Conservation (phyloP, 805 yeast genomes). For the Pichia pseudocactophila region DNA sequence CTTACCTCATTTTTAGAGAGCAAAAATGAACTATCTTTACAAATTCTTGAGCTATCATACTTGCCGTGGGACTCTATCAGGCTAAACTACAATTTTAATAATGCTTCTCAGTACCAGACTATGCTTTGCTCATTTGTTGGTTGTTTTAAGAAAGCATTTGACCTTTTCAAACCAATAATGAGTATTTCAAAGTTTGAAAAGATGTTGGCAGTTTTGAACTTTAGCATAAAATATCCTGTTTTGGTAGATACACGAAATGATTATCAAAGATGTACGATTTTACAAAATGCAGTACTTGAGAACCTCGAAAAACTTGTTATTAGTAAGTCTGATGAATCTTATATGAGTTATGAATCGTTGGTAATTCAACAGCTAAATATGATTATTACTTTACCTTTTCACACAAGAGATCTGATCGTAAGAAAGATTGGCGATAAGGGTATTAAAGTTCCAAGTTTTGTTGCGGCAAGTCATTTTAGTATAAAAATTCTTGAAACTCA, state of each 20-base stretch:
- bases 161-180: slow-evolving; percentile 26
- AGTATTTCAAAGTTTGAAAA: slow-evolving; percentile 33
- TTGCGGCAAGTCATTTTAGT: slow-evolving; percentile 46
- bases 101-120: slow-evolving; percentile 43
- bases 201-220: slow-evolving; percentile 50
- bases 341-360: slow-evolving; percentile 33
- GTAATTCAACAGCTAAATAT: slow-evolving; percentile 46
- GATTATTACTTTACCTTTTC: slow-evolving; percentile 51
- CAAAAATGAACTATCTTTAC: slow-evolving; percentile 20
- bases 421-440: slow-evolving; percentile 37
- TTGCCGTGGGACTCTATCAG: slow-evolving; percentile 41
- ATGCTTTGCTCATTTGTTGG: slow-evolving; percentile 47
- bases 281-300: slow-evolving; percentile 53
- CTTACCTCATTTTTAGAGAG: slow-evolving; percentile 27
- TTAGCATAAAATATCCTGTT: slow-evolving; percentile 66
- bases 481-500: slow-evolving; percentile 32
- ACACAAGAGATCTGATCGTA: slow-evolving; percentile 47
- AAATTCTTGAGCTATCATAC: slow-evolving; percentile 33
- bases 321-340: slow-evolving; percentile 9
- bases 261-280: slow-evolving; percentile 43
- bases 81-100: slow-evolving; percentile 35
- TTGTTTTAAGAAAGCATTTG: slow-evolving; percentile 42
- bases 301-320: slow-evolving; percentile 31
- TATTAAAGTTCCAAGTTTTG: slow-evolving; percentile 50
- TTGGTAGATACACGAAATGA: slow-evolving; percentile 53